These are phyloP conservation scores for Phlegmacium glaucopus DNA, from an alignment of 768 basidiomycete genomes.

Conservation along the genomic window DNA sequence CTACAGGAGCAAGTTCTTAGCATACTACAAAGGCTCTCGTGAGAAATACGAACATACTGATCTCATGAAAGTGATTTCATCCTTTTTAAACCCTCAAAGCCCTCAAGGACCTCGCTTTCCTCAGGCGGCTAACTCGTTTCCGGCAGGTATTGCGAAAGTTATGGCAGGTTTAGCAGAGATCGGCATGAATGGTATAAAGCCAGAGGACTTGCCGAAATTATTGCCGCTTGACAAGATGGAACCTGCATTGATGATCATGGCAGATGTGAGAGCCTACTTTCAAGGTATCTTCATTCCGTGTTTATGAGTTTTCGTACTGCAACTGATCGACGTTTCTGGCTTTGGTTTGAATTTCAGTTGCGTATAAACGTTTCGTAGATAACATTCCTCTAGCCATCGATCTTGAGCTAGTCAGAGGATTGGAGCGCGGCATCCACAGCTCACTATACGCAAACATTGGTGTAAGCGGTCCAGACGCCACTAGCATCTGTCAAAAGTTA, in stretches of 20 bases:
- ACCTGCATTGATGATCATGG: conserved; percentile 62
- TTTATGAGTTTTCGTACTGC: not conserved
- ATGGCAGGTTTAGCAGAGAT: conserved; percentile 33
- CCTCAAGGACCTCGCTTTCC: not conserved
- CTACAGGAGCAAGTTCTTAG: conserved; percentile 39
- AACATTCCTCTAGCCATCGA: conserved; percentile 56
- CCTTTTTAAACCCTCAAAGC: conserved; percentile 4
- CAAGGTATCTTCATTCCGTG: conserved; percentile 49
- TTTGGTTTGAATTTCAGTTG: conserved; percentile 33
- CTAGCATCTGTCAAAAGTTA: conserved; percentile 44
- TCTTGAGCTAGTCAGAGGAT: conserved; percentile 49
- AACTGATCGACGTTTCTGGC: not conserved
- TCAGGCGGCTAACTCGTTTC: no score
- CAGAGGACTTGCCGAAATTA: conserved; percentile 45
- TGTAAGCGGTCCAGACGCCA: conserved; percentile 45
- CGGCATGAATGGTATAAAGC: conserved; percentile 34
- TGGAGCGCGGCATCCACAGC: conserved; percentile 42
- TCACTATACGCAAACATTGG: conserved; percentile 47
- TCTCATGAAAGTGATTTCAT: conserved; percentile 24
- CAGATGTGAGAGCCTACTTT: conserved; percentile 69
- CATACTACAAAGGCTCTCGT: conserved; percentile 43
- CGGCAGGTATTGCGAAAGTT: conserved; percentile 28
- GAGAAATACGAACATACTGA: conserved; percentile 25
- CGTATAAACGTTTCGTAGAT: conserved; percentile 58
- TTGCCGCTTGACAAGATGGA: conserved; percentile 51